Conservation (phyloP, 2,329 filamentous ascomycete genomes). For the Aspergillus fructus region DNA sequence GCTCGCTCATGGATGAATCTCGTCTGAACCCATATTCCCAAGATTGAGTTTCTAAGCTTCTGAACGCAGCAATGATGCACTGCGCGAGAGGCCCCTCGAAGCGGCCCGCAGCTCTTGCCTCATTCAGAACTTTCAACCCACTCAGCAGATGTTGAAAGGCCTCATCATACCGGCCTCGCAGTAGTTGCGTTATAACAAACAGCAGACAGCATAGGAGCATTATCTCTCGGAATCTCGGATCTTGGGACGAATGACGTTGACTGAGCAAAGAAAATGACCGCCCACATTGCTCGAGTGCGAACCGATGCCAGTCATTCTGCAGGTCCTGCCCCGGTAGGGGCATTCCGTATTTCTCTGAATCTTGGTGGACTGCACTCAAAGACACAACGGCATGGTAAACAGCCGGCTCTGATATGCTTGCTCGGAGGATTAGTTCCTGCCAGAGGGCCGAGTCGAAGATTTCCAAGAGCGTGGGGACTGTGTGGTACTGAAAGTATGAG, state of each 20-base stretch:
- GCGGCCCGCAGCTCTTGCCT: background rate
- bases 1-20: background rate
- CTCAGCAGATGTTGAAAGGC: constrained; percentile 9
- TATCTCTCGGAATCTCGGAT: constrained; percentile 8
- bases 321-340: constrained; percentile 3
- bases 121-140: constrained; percentile 6
- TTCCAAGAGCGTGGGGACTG: constrained; percentile 15
- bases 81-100: background rate
- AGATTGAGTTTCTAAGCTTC: constrained; percentile 6
- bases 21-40: background rate
- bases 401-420: constrained; percentile 8
- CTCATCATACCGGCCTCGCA: constrained; percentile 8
- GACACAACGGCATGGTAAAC: constrained; percentile 11
- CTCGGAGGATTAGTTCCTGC: background rate
- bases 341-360: background rate
- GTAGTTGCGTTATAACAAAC: constrained; percentile 6
- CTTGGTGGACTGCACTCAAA: constrained; percentile 7
- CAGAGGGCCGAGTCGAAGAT: constrained; percentile 17
- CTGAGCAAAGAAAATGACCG: constrained; percentile 3
- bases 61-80: constrained; percentile 4
- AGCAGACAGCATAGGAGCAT: constrained; percentile 12
- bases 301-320: constrained; percentile 6
- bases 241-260: constrained; percentile 3
- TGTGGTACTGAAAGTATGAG: constrained; percentile 16
- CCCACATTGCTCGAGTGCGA: constrained; percentile 8